phyloP scores from a whole-genome alignment of 345 rosid species.

The Eucalyptus marginata region DNA sequence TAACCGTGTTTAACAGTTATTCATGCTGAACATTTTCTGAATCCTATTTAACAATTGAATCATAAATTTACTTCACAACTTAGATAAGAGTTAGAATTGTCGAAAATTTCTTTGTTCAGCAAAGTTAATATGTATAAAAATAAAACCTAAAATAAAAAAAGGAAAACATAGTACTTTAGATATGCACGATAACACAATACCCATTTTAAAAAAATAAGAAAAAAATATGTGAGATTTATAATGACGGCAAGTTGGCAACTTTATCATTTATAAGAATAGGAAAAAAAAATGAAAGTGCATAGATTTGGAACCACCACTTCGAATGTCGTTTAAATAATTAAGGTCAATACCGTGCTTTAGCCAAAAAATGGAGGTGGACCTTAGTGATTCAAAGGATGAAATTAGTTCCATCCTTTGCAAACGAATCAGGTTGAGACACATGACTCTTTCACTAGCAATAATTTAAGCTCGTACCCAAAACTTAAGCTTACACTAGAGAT shows the following conservation, averaged over 20 bases:
- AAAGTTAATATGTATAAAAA: neutral
- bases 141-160: neutral
- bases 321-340: accelerated
- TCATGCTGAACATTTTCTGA: neutral
- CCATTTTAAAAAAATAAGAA: neutral
- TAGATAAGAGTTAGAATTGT: neutral
- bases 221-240: neutral
- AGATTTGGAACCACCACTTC: accelerated
- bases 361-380: neutral
- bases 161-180: neutral
- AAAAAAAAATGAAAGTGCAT: neutral
- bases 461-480: neutral
- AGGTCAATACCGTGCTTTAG: accelerated
- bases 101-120: neutral
- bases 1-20: neutral
- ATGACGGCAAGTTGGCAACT: neutral
- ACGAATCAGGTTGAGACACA: accelerated
- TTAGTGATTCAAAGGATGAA: accelerated
- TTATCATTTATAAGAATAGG: accelerated
- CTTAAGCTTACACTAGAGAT: accelerated
- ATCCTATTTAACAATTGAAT: accelerated
- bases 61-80: neutral
- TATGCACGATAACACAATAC: neutral
- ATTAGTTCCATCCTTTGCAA: neutral
- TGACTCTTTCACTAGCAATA: neutral